Evolutionary conservation across 495 filamentous ascomycete genomes (phyloP).

Genomic region (Aspergillus saccharolyticus): DNA sequence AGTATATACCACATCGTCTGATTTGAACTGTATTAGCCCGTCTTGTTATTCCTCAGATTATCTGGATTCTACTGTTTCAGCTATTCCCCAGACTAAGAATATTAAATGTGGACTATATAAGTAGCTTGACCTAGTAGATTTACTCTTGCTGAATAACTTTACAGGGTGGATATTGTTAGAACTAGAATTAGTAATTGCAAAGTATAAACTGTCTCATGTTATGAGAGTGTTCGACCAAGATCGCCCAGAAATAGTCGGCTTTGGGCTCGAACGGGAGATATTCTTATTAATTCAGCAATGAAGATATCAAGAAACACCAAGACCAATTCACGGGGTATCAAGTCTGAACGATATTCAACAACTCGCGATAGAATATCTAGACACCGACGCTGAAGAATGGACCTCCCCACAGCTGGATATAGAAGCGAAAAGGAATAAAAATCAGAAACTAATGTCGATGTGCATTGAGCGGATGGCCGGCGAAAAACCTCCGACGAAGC

Average conservation of each 20-base stretch:
- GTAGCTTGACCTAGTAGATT: slow-evolving; percentile 1
- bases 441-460: slow-evolving; percentile 25
- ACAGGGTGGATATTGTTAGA: not conserved
- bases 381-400: slow-evolving; percentile 39
- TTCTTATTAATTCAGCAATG: slow-evolving; percentile 26
- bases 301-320: slow-evolving; percentile 25
- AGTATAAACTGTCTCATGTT: too few relatives aligned
- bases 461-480: slow-evolving; percentile 25
- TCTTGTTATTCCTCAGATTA: slow-evolving; percentile 20
- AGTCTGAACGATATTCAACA: slow-evolving; percentile 25
- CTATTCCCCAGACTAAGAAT: not conserved
- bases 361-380: slow-evolving; percentile 30
- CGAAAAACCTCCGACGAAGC: slow-evolving; percentile 26
- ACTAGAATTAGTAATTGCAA: too few relatives aligned
- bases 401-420: slow-evolving; percentile 30
- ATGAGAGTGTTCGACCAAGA: slow-evolving; percentile 29
- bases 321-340: slow-evolving; percentile 27
- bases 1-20: slow-evolving; percentile 17
- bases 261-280: slow-evolving; percentile 27
- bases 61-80: slow-evolving; percentile 4
- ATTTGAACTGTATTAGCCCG: slow-evolving; percentile 22
- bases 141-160: too few relatives aligned
- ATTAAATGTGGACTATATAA: slow-evolving; percentile 25
- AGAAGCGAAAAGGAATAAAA: slow-evolving; percentile 22
- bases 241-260: slow-evolving; percentile 26